These are phyloP conservation scores for Pleurotus salmoneostramineus DNA, from an alignment of 768 basidiomycete species.

Conservation along the genomic window DNA sequence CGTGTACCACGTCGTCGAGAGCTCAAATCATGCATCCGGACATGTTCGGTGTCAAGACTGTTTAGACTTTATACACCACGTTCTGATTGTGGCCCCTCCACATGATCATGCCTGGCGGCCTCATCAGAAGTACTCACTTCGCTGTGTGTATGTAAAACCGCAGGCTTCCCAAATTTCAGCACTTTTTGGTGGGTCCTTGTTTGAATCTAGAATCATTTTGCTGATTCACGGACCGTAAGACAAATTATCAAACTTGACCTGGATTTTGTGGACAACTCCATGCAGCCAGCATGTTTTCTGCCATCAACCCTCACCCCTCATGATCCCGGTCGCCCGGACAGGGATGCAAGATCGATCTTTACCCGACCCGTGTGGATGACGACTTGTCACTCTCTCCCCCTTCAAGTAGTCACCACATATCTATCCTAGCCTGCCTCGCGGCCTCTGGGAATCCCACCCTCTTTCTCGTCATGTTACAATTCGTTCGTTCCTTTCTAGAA, in stretches of 20 bases:
- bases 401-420: neutral
- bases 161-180: no score
- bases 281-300: neutral
- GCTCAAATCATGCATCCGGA: no score
- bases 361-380: slow-evolving; percentile 4
- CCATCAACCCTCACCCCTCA: neutral
- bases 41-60: no score
- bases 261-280: no score
- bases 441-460: slow-evolving; percentile 1
- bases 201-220: neutral
- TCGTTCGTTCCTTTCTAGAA: slow-evolving; percentile 6
- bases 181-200: neutral
- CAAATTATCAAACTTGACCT: no score
- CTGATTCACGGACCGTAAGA: neutral
- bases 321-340: neutral
- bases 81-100: no score
- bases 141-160: no score
- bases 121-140: no score
- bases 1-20: no score
- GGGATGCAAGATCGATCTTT: neutral
- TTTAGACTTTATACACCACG: no score
- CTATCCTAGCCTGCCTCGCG: slow-evolving; percentile 4
- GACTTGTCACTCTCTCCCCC: neutral
- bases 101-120: no score
- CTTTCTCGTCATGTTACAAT: slow-evolving; percentile 3